A percentile compares a stretch with the other conserved stretches of the same genome.
Conservation (phyloP, 208 protist genomes). For the Wallacemonas sp. region DNA sequence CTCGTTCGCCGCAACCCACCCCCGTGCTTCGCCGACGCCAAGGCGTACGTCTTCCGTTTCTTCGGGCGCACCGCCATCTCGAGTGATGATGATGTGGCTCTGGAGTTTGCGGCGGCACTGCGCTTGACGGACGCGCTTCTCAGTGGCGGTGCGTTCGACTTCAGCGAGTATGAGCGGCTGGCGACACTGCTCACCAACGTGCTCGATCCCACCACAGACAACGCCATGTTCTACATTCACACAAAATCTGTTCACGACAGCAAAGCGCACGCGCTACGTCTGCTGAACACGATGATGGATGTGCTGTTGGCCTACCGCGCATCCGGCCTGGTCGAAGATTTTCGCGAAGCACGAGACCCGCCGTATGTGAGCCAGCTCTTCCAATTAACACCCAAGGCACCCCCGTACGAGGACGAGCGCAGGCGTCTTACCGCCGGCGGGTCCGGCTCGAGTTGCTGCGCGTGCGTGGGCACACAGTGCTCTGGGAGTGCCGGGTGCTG, state of each 20-base stretch:
- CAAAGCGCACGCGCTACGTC: conserved; percentile 28
- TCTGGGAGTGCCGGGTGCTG: not conserved
- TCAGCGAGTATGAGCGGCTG: conserved; percentile 27
- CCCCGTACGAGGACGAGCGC: conserved; percentile 1
- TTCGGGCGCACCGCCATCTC: conserved; percentile 18
- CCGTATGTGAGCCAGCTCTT: conserved; percentile 20
- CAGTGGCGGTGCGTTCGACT: conserved; percentile 30
- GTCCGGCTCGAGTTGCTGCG: not conserved
- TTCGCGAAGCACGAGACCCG: conserved; percentile 10
- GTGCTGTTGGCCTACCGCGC: conserved; percentile 25
- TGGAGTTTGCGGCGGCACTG: conserved; percentile 26
- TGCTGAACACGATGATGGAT: conserved; percentile 33
- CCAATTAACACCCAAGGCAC: conserved; percentile 4
- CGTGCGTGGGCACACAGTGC: not conserved
- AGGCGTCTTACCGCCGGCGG: not conserved
- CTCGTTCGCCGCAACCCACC: conserved; percentile 15
- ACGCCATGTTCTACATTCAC: conserved; percentile 19
- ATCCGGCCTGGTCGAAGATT: conserved; percentile 31
- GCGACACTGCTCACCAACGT: conserved; percentile 22
- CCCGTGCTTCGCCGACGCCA: conserved; percentile 15
- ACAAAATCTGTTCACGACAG: conserved; percentile 32
- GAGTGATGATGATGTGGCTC: conserved; percentile 20
- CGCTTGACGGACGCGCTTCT: conserved; percentile 34
- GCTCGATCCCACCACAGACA: conserved; percentile 26
- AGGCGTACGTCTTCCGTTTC: conserved; percentile 24